Percentiles rank a stretch among this genome's conserved stretches.
phyloP scores from a whole-genome alignment of 768 basidiomycete genomes.

The Leccinellum rugosiceps region DNA sequence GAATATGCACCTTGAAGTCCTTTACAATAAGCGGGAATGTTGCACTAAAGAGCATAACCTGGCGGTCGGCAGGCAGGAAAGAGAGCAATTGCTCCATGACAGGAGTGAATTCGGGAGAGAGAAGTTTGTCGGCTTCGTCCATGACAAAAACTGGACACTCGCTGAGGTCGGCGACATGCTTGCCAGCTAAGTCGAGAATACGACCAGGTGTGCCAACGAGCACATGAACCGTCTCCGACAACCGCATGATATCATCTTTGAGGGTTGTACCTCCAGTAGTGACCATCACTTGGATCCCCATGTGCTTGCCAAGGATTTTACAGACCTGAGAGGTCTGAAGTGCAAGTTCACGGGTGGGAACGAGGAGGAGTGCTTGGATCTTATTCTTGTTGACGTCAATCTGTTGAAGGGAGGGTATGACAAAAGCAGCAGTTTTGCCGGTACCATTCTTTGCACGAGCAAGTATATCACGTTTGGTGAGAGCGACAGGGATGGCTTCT shows the following conservation, averaged over 20 bases:
- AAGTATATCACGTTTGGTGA: slow-evolving; percentile 90
- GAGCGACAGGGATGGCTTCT: slow-evolving; percentile 94
- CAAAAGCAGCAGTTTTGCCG: slow-evolving; percentile 98
- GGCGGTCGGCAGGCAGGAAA: slow-evolving; percentile 79
- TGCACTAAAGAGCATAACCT: slow-evolving; percentile 99
- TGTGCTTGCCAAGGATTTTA: slow-evolving; percentile 95
- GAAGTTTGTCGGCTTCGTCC: slow-evolving; percentile 99
- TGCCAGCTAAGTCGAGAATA: slow-evolving; percentile 91
- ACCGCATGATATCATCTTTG: slow-evolving; percentile 94
- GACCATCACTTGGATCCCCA: slow-evolving; percentile 97
- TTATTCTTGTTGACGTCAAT: slow-evolving; percentile 79
- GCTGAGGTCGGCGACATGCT: slow-evolving; percentile 89
- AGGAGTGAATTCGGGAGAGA: slow-evolving; percentile 95
- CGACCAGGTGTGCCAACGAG: slow-evolving; percentile 97
- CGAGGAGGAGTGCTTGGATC: slow-evolving; percentile 95
- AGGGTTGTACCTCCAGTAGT: slow-evolving; percentile 98
- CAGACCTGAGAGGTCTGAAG: slow-evolving; percentile 99
- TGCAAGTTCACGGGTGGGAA: slow-evolving; percentile 97
- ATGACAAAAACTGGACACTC: slow-evolving; percentile 97
- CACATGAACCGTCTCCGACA: slow-evolving; percentile 88
- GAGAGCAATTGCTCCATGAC: slow-evolving; percentile 95
- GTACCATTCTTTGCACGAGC: slow-evolving; percentile 97
- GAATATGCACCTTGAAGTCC: slow-evolving; percentile 81
- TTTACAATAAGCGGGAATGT: slow-evolving; percentile 99
- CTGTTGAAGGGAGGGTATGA: slow-evolving; percentile 94